Evolutionary conservation across 2,329 filamentous ascomycete genomes (phyloP).

Genomic region (Beauveria brongniartii): DNA sequence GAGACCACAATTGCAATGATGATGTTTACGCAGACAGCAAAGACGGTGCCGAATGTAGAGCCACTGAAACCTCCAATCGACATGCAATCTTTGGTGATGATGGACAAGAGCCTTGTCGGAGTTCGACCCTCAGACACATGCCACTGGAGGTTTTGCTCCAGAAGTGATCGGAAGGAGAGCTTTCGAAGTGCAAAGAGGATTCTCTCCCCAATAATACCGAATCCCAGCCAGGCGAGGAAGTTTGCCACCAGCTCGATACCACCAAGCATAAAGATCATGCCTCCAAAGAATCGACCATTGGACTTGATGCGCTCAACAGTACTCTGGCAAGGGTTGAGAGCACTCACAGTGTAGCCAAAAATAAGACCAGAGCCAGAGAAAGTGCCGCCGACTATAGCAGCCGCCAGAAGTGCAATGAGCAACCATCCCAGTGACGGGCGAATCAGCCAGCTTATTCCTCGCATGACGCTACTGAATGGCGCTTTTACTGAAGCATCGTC

Average conservation of each 20-base stretch:
- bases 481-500: slow-evolving; percentile 9
- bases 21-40: slow-evolving; percentile 46
- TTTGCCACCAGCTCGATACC: slow-evolving; percentile 53
- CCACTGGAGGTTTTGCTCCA: slow-evolving; percentile 52
- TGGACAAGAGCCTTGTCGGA: slow-evolving; percentile 40
- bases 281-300: slow-evolving; percentile 43
- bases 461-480: slow-evolving; percentile 16
- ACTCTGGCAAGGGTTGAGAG: slow-evolving; percentile 44
- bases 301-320: slow-evolving; percentile 37
- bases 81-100: slow-evolving; percentile 48
- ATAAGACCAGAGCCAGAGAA: slow-evolving; percentile 51
- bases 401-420: slow-evolving; percentile 39
- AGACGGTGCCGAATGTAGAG: slow-evolving; percentile 45
- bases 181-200: slow-evolving; percentile 48
- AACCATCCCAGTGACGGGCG: slow-evolving; percentile 31
- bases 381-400: slow-evolving; percentile 46
- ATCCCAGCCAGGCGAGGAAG: slow-evolving; percentile 45
- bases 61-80: slow-evolving; percentile 46
- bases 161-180: slow-evolving; percentile 45
- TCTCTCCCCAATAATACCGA: slow-evolving; percentile 49
- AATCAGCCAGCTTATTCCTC: slow-evolving; percentile 15
- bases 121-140: slow-evolving; percentile 39
- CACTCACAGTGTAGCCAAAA: slow-evolving; percentile 53
- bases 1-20: slow-evolving; percentile 44
- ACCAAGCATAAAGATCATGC: slow-evolving; percentile 54